Evolutionary conservation across 139 green algal genomes (phyloP), one percentile per base, ranked within the genome.

Genomic region (Coelastrella sp.): DNA sequence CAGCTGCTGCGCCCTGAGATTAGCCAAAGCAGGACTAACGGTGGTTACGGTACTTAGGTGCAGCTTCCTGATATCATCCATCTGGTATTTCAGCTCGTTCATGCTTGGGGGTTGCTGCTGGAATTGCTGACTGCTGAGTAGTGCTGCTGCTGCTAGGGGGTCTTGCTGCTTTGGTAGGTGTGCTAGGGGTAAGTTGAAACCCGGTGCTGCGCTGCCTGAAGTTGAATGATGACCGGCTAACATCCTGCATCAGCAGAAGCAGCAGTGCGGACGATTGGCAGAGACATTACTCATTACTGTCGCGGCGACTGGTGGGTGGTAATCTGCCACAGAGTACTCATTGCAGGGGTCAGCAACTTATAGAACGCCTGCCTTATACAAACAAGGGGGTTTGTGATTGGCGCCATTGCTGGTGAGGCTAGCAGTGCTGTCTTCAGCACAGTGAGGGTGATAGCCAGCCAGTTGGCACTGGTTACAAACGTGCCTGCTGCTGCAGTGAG

Each of bases 11-110:
- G 59, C 81, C 23, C 13, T 59, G 11, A 76, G 61, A 5, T 76
- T 73, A 19, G 22, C 80, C 80, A 13, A 16, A 16, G 20, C 82
- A 56, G 82, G 23, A 19, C 65, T 73, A 19, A n/a, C 58, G 4
- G 76, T 11, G n/a, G 57, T 8, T 10, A 66, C 73, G 17, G 32
- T 17, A 61, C 61, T 20, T 58, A 85, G n/a, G 60, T 74, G 86
- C 58, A 86, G 5, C 76, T 85, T 73, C 77, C 47, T 22, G 57
- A 80, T 54, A 5, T 82, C 47, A 16, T 83, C 57, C 86, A 91
- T 80, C 74, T 77, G 86, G 60, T 85, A 56, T 73, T 91, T 71
- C 11, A 91, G 76, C 2, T 83, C 86, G 80, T 91, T 7, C 66
- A 91, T 54, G 73, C 85, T 81, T 6, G 85, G 85, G 23, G 59